Conservation (phyloP, 2,329 filamentous ascomycete genomes). For the Huntiella savannae region DNA sequence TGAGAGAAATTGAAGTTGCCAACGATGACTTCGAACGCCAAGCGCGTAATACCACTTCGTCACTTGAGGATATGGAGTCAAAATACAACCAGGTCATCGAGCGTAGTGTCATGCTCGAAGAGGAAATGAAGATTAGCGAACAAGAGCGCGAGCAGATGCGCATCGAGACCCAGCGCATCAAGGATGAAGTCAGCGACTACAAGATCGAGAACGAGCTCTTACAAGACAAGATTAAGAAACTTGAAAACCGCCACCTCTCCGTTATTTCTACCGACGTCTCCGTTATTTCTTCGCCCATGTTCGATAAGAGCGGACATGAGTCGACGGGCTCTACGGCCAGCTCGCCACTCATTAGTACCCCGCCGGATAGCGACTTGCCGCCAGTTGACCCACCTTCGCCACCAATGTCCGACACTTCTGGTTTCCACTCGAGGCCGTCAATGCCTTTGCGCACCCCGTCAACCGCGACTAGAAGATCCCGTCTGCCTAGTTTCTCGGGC, state of each 20-base stretch:
- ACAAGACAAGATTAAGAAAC: slow-evolving; percentile 77
- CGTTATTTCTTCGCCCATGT: slow-evolving; percentile 48
- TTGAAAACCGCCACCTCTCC: slow-evolving; percentile 37
- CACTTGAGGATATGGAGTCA: slow-evolving; percentile 86
- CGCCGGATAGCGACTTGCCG: slow-evolving; percentile 47
- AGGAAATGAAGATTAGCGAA: slow-evolving; percentile 80
- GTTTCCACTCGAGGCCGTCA: slow-evolving; percentile 24
- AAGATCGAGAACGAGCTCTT: slow-evolving; percentile 91
- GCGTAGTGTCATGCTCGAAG: slow-evolving; percentile 77
- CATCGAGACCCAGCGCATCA: slow-evolving; percentile 76
- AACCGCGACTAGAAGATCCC: slow-evolving; percentile 17
- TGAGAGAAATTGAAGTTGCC: slow-evolving; percentile 90
- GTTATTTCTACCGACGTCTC: slow-evolving; percentile 43
- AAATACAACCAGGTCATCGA: slow-evolving; percentile 95
- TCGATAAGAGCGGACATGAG: slow-evolving; percentile 42
- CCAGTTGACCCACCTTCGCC: slow-evolving; percentile 78
- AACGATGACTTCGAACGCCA: slow-evolving; percentile 98
- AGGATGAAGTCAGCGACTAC: slow-evolving; percentile 79
- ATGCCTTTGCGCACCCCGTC: slow-evolving; percentile 21
- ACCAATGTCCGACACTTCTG: slow-evolving; percentile 73
- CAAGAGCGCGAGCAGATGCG: slow-evolving; percentile 76
- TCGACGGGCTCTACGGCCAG: slow-evolving; percentile 77
- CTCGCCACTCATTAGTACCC: slow-evolving; percentile 76
- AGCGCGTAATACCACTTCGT: slow-evolving; percentile 86
- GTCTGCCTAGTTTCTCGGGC: slow-evolving; percentile 29